Evolutionary conservation across 345 rosid species (phyloP).

Genomic region (Lagerstroemia speciosa): DNA sequence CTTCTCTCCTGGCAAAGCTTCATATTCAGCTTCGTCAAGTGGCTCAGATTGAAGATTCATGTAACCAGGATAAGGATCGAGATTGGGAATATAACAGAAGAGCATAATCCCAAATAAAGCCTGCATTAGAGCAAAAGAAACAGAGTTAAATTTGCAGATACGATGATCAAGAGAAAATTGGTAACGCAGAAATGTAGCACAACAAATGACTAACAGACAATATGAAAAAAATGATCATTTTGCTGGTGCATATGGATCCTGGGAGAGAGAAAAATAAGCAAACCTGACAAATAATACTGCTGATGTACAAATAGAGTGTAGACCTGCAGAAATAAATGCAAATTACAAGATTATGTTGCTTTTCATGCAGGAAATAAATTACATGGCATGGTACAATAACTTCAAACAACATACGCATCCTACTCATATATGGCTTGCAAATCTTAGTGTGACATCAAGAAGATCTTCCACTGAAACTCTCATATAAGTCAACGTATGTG

Average conservation of each 20-base stretch:
- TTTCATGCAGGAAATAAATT: neutral
- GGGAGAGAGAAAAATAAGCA: conserved; percentile 13
- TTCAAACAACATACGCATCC: neutral
- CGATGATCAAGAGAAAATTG: neutral
- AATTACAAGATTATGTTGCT: neutral
- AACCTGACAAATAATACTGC: conserved; percentile 71
- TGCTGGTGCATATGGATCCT: neutral
- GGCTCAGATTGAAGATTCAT: conserved; percentile 31
- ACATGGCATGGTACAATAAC: neutral
- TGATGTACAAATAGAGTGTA: conserved; percentile 42
- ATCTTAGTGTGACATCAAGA: neutral
- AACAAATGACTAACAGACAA: neutral
- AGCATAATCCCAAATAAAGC: conserved; percentile 69
- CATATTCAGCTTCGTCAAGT: conserved; percentile 50
- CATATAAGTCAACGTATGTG: too few relatives aligned
- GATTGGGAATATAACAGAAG: conserved; percentile 54
- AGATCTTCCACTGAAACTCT: neutral
- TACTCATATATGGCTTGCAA: neutral
- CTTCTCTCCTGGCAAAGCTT: conserved; percentile 68
- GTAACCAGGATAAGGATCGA: conserved; percentile 71
- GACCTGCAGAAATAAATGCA: conserved; percentile 29
- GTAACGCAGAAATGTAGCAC: neutral
- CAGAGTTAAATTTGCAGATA: neutral
- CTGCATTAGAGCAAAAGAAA: conserved; percentile 28
- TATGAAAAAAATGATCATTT: neutral